phyloP scores from a whole-genome alignment of 2,329 filamentous ascomycete genomes.

The Aspergillus felis region DNA sequence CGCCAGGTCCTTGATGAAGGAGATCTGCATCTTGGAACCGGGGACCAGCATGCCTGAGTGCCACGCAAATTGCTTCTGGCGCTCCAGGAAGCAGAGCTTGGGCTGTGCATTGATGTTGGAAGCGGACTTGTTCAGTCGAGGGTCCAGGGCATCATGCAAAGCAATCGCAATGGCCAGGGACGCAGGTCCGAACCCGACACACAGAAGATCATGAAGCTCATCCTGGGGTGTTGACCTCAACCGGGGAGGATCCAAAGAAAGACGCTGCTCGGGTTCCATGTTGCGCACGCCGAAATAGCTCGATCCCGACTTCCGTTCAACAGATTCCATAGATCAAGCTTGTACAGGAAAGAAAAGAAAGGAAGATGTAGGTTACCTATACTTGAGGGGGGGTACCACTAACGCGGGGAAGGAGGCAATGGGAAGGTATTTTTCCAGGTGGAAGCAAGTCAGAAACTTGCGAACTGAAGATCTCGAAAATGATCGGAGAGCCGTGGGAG shows the following conservation, averaged over 20 bases:
- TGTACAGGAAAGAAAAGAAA: slow-evolving; percentile 2
- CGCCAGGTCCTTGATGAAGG: slow-evolving; percentile 93
- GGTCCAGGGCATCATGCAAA: slow-evolving; percentile 70
- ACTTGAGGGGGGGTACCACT: slow-evolving; percentile 1
- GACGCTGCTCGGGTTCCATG: slow-evolving; percentile 20
- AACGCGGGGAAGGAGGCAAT: slow-evolving; percentile 6
- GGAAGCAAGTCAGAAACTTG: neutral
- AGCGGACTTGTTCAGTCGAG: slow-evolving; percentile 39
- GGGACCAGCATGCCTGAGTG: slow-evolving; percentile 93
- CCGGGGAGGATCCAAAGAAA: slow-evolving; percentile 32
- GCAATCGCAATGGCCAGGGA: slow-evolving; percentile 86
- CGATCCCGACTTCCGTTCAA: slow-evolving; percentile 22
- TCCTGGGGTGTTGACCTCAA: slow-evolving; percentile 54
- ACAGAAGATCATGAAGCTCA: slow-evolving; percentile 77
- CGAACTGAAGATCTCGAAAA: neutral
- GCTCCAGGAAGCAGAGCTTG: slow-evolving; percentile 82
- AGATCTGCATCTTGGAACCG: slow-evolving; percentile 95
- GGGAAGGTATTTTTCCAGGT: slow-evolving; percentile 11
- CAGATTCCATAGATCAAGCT: slow-evolving; percentile 17
- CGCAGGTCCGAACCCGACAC: slow-evolving; percentile 88
- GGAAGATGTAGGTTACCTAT: neutral
- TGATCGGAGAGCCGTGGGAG: neutral
- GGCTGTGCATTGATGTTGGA: slow-evolving; percentile 46
- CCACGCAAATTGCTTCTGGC: slow-evolving; percentile 80
- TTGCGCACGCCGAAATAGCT: slow-evolving; percentile 22